phyloP scores from a whole-genome alignment of 768 basidiomycete genomes.

The Tulasnella sp. region DNA sequence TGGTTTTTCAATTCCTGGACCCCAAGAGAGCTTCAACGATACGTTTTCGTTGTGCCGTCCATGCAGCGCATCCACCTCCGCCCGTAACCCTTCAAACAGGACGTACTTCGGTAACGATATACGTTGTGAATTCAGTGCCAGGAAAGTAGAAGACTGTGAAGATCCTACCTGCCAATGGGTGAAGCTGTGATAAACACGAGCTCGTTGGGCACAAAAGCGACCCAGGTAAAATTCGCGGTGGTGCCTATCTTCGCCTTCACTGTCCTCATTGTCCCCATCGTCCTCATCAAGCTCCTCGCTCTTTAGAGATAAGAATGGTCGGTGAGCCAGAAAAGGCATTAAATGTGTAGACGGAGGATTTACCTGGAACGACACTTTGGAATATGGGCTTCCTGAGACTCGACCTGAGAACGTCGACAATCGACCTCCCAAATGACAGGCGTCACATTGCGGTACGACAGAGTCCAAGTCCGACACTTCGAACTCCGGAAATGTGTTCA shows the following conservation, averaged over 20 bases:
- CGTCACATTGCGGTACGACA: slow-evolving; percentile 60
- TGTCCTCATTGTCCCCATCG: slow-evolving; percentile 23
- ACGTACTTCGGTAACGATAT: slow-evolving; percentile 37
- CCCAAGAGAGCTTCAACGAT: slow-evolving; percentile 47
- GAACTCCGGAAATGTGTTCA: slow-evolving; percentile 61
- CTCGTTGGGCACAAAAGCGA: slow-evolving; percentile 67
- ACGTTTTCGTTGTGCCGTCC: slow-evolving; percentile 22
- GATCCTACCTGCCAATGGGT: slow-evolving; percentile 71
- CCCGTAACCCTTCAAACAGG: slow-evolving; percentile 47
- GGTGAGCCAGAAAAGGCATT: too few relatives aligned
- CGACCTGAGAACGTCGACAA: slow-evolving; percentile 52
- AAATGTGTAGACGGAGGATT: not conserved
- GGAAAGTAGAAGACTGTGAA: too few relatives aligned
- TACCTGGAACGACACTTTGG: slow-evolving; percentile 58
- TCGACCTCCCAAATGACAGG: slow-evolving; percentile 66
- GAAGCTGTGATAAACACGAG: slow-evolving; percentile 57
- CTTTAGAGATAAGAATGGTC: not conserved
- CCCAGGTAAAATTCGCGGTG: slow-evolving; percentile 57
- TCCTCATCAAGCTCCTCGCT: slow-evolving; percentile 19
- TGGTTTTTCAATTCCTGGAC: slow-evolving; percentile 47
- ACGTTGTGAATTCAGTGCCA: not conserved
- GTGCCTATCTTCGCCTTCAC: slow-evolving; percentile 9
- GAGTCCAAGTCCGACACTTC: slow-evolving; percentile 43
- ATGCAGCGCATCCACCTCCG: slow-evolving; percentile 49
- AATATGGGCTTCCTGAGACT: slow-evolving; percentile 59